Conservation (phyloP, 2,329 filamentous ascomycete species). For the Nectriaceae sp. region DNA sequence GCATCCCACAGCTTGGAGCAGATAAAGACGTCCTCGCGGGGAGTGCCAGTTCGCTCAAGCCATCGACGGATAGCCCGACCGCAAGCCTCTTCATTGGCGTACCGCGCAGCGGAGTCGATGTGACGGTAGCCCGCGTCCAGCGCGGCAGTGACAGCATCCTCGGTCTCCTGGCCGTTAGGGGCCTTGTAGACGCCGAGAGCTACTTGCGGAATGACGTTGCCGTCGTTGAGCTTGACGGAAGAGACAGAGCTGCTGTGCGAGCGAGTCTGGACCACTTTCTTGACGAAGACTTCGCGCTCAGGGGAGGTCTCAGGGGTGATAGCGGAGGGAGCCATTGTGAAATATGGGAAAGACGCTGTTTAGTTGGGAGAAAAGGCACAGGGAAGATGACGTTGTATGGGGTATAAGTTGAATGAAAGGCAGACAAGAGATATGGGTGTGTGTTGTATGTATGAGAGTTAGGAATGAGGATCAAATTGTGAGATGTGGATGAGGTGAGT, state of each 20-base stretch:
- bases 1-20: constrained; percentile 68
- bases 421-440: constrained; percentile 2
- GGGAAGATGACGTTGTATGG: too few relatives aligned
- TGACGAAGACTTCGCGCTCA: constrained; percentile 32
- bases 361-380: constrained; percentile 1
- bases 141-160: constrained; percentile 60
- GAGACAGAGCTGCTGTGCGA: constrained; percentile 29
- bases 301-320: constrained; percentile 37
- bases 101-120: constrained; percentile 58
- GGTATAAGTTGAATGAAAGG: constrained; percentile 6
- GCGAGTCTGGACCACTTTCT: constrained; percentile 28
- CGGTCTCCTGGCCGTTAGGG: constrained; percentile 56
- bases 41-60: constrained; percentile 61
- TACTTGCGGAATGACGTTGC: constrained; percentile 63
- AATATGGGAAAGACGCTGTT: constrained; percentile 8
- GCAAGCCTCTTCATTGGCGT: constrained; percentile 68
- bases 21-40: constrained; percentile 69
- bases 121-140: constrained; percentile 58
- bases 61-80: constrained; percentile 72
- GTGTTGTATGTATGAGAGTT: too few relatives aligned
- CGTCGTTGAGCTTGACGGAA: constrained; percentile 69
- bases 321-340: constrained; percentile 38
- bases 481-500: too few relatives aligned
- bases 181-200: constrained; percentile 51
- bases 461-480: too few relatives aligned